phyloP scores from a whole-genome alignment of 805 yeast genomes.

The Candida arabinofermentans region DNA sequence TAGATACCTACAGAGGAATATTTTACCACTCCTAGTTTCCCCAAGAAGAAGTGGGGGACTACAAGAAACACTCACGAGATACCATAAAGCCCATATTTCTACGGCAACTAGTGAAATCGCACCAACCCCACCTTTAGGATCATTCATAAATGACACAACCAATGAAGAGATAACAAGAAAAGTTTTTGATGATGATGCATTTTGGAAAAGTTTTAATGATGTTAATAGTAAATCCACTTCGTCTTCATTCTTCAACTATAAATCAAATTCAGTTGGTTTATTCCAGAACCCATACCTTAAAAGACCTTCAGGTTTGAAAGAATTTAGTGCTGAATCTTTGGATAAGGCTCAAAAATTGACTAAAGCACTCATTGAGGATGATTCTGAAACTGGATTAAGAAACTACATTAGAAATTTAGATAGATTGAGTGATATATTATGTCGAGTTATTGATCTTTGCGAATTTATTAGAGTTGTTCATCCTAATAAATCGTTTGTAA shows the following conservation, averaged over 20 bases:
- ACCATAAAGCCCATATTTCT: neutral
- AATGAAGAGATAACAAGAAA: slow-evolving; percentile 33
- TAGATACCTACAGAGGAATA: no score
- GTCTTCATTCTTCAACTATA: slow-evolving; percentile 24
- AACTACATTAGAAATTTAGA: slow-evolving; percentile 67
- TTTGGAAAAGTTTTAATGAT: slow-evolving; percentile 49
- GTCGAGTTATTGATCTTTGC: slow-evolving; percentile 90
- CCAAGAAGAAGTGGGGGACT: no score
- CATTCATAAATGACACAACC: neutral
- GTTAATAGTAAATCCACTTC: slow-evolving; percentile 1
- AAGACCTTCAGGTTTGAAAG: slow-evolving; percentile 64
- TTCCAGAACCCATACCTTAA: slow-evolving; percentile 69
- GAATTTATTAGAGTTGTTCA: slow-evolving; percentile 89
- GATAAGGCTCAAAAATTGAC: slow-evolving; percentile 61
- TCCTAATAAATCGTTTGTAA: slow-evolving; percentile 65
- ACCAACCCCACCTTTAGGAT: neutral
- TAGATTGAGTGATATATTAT: slow-evolving; percentile 78
- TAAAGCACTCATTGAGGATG: slow-evolving; percentile 46
- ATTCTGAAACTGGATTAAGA: slow-evolving; percentile 38
- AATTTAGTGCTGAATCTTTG: slow-evolving; percentile 66
- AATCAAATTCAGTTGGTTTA: slow-evolving; percentile 48
- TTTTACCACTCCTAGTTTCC: no score
- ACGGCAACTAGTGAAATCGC: neutral
- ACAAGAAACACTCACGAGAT: no score
- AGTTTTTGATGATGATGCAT: slow-evolving; percentile 59